Evolutionary conservation across 1,284 basidiomycete species (phyloP).

Genomic region (Coniophora puteana): DNA sequence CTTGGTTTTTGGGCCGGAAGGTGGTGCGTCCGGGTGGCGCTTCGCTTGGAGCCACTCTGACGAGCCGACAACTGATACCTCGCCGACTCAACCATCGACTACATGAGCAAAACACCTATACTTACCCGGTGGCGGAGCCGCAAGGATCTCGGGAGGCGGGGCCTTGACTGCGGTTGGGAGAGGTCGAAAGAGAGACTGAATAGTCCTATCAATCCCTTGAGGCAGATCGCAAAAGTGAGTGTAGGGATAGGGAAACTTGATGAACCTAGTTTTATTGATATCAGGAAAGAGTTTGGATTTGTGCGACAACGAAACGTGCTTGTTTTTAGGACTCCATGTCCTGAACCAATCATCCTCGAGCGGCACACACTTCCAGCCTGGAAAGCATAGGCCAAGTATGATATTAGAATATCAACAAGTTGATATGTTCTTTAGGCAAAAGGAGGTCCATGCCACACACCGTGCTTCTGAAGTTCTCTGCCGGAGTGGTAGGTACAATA

Average conservation of each 20-base stretch:
- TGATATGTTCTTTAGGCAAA: too few species aligned
- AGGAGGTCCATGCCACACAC: slow-evolving; percentile 21
- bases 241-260: slow-evolving; percentile 50
- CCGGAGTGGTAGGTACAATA: slow-evolving; percentile 45
- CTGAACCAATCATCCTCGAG: slow-evolving; percentile 54
- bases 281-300: not conserved
- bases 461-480: slow-evolving; percentile 41
- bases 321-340: slow-evolving; percentile 38
- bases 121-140: slow-evolving; percentile 28
- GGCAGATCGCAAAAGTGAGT: slow-evolving; percentile 52
- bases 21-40: slow-evolving; percentile 4
- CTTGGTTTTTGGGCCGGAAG: slow-evolving; percentile 6
- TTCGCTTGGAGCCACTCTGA: slow-evolving; percentile 29
- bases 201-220: slow-evolving; percentile 50
- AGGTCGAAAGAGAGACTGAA: slow-evolving; percentile 52
- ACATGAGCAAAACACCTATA: not conserved
- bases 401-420: not conserved
- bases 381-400: not conserved
- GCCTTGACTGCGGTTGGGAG: slow-evolving; percentile 40
- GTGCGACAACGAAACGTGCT: slow-evolving; percentile 22
- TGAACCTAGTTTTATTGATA: slow-evolving; percentile 26
- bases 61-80: slow-evolving; percentile 36
- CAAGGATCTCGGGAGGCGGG: slow-evolving; percentile 22
- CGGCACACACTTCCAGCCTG: slow-evolving; percentile 63
- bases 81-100: slow-evolving; percentile 3